Evolutionary conservation across 176 grass and related monocot genomes (phyloP).

Genomic region (Puccinellia tenuiflora): DNA sequence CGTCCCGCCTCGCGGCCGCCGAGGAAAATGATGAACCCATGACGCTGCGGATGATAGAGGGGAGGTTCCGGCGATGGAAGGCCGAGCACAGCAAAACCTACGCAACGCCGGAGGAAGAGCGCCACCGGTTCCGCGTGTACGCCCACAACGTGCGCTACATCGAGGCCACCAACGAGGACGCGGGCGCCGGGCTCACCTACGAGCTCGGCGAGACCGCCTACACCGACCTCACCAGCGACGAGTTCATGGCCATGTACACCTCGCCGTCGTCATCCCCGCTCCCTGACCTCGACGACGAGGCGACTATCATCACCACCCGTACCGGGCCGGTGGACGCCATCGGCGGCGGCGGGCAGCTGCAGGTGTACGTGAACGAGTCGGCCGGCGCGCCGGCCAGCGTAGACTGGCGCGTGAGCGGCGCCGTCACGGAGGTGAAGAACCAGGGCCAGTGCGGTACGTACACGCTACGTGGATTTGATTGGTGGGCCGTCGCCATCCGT

Average conservation of each 20-base stretch:
- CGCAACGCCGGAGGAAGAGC: constrained; percentile 9
- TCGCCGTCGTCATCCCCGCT: background rate
- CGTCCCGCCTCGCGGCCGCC: background rate
- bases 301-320: constrained; percentile 29
- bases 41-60: background rate
- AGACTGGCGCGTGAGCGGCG: constrained; percentile 32
- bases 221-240: constrained; percentile 53
- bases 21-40: background rate
- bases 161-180: constrained; percentile 39
- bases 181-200: constrained; percentile 32
- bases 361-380: constrained; percentile 22
- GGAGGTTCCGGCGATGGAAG: constrained; percentile 38
- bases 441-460: constrained; percentile 37
- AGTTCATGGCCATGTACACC: constrained; percentile 54
- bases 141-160: constrained; percentile 36
- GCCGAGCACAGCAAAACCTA: constrained; percentile 22
- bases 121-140: constrained; percentile 26
- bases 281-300: background rate
- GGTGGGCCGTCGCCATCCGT: background rate
- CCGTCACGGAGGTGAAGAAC: constrained; percentile 45
- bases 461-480: background rate
- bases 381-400: constrained; percentile 30
- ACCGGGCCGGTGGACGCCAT: constrained; percentile 2
- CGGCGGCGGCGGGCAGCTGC: background rate
- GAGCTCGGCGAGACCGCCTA: constrained; percentile 49